Evolutionary conservation across 495 filamentous ascomycete species (phyloP).

Genomic region (Xeromyces bisporus): DNA sequence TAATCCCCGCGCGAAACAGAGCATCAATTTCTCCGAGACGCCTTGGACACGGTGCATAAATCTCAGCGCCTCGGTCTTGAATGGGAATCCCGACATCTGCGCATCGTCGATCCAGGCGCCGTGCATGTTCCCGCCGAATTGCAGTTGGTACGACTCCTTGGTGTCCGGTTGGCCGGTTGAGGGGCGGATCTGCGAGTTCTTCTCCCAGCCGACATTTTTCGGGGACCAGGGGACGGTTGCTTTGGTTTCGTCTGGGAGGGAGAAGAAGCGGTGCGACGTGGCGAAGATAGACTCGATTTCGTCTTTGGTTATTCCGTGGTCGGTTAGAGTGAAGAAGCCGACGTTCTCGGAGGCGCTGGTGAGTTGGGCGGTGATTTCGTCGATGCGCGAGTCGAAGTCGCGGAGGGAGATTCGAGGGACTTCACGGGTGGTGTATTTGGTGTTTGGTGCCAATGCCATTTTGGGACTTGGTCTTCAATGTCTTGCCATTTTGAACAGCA

Average conservation of each 20-base stretch:
- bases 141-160: conserved; percentile 47
- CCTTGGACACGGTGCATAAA: conserved; percentile 39
- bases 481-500: too few relatives aligned
- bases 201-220: conserved; percentile 49
- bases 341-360: conserved; percentile 40
- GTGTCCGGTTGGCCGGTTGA: conserved; percentile 42
- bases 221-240: conserved; percentile 34
- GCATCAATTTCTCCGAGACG: conserved; percentile 40
- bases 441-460: too few relatives aligned
- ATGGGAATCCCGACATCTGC: conserved; percentile 34
- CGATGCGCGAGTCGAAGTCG: conserved; percentile 35
- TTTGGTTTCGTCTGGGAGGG: conserved; percentile 35
- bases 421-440: conserved; percentile 26
- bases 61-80: conserved; percentile 19
- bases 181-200: conserved; percentile 41
- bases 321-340: conserved; percentile 43
- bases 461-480: too few relatives aligned
- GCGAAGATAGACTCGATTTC: conserved; percentile 38
- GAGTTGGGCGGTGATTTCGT: conserved; percentile 36
- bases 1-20: conserved; percentile 40
- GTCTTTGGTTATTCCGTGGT: conserved; percentile 35
- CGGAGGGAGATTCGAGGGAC: conserved; percentile 43
- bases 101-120: conserved; percentile 34
- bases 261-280: conserved; percentile 36
- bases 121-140: conserved; percentile 37